Evolutionary conservation across 495 filamentous ascomycete species (phyloP).

Genomic region (Tuber umbilicatum): DNA sequence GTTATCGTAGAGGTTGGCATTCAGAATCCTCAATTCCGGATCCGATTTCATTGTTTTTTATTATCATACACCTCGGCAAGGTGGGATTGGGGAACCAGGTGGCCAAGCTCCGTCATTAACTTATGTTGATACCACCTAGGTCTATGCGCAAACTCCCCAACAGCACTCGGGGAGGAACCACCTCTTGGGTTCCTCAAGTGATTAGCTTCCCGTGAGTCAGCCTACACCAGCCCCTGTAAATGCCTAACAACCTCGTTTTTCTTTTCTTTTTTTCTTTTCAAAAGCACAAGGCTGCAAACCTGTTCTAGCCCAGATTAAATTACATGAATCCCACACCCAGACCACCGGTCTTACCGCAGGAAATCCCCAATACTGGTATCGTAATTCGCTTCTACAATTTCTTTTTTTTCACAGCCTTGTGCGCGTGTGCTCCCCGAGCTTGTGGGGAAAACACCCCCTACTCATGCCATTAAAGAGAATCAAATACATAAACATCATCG

Average conservation of each 20-base stretch:
- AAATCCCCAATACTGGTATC: neutral
- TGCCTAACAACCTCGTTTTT: neutral
- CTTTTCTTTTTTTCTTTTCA: neutral
- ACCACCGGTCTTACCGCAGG: neutral
- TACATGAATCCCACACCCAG: neutral
- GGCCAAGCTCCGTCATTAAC: too few species aligned
- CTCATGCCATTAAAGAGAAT: slow-evolving; percentile 18
- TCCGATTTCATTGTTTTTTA: too few species aligned
- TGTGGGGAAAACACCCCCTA: slow-evolving; percentile 3
- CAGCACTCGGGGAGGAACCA: too few species aligned
- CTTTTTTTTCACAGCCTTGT: neutral
- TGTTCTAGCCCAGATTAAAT: neutral
- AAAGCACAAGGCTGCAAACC: neutral
- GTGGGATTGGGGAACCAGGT: too few species aligned
- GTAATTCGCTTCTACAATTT: neutral
- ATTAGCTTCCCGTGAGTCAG: too few species aligned
- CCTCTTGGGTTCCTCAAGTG: too few species aligned
- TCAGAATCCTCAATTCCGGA: too few species aligned
- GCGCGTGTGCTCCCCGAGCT: slow-evolving; percentile 10
- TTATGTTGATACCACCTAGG: too few species aligned
- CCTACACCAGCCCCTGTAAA: neutral
- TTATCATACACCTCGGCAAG: too few species aligned
- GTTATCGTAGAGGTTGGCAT: too few species aligned
- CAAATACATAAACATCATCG: slow-evolving; percentile 1
- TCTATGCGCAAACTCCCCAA: too few species aligned